Evolutionary conservation across 1,284 basidiomycete genomes (phyloP), one percentile per base, ranked within the genome.

Genomic region (Ustilago xerochloae): DNA sequence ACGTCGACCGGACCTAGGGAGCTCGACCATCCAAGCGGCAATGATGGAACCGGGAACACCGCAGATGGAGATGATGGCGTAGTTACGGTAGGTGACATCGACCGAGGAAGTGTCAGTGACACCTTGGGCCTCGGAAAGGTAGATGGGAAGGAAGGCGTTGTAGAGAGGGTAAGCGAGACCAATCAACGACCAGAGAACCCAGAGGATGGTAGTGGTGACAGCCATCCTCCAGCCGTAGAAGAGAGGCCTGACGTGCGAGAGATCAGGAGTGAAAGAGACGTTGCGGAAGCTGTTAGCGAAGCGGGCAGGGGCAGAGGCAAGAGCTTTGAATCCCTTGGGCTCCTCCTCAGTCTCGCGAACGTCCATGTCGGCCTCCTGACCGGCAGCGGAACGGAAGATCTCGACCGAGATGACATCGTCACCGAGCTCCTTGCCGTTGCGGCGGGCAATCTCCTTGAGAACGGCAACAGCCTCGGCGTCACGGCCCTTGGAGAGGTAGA

Each of bases 141-240:
- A 83, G 52, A 81, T 65, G 48, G 82, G 73, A 51, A 84, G 52
- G 72, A 84, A 84, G 2, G 82, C 78, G 56, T 84, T 84, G 76
- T 79, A 84, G 22, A 84, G 77, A 22, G 82, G 82, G 63, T 84
- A 84, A n/a, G 79, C 81, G 29, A 82, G 63, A 54, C 82, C 82
- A 45, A 84, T 84, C n/a, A 84, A 61, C 20, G 69, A 68, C 83
- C 83, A 84, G 8, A 83, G 67, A 3, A 76, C 15, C 58, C 77
- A 80, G 20, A 84, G 68, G 38, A 80, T 65, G 24, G 57, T 46
- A 2, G 79, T 79, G 53, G 80, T 83, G 39, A 71, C 76, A 6
- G 81, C 82, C 61, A 84, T 67, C 33, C 70, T 68, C 54, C 52
- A 62, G 29, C 69, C 78, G 29, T 64, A 61, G 51, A 81, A 84